These are phyloP conservation scores for Candida incommunis DNA, from an alignment of 805 yeast species.

Conservation along the genomic window DNA sequence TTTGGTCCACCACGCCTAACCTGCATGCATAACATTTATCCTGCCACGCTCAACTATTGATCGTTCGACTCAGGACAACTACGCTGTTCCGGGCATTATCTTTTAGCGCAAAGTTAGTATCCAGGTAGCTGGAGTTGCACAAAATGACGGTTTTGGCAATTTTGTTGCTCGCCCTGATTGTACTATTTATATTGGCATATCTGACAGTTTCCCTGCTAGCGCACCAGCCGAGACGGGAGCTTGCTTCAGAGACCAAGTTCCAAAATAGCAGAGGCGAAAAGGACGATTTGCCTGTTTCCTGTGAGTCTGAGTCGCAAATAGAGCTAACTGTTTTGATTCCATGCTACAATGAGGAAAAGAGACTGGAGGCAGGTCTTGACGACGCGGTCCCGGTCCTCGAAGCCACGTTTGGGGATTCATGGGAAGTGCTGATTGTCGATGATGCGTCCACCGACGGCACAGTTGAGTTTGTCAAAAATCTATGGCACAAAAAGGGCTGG, in stretches of 20 bases:
- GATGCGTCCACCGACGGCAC: conserved; percentile 87
- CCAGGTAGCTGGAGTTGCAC: too few species aligned
- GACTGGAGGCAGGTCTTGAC: conserved; percentile 37
- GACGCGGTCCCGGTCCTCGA: conserved; percentile 35
- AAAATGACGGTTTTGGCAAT: not conserved
- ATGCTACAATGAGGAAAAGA: conserved; percentile 74
- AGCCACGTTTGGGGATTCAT: conserved; percentile 23
- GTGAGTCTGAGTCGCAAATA: conserved; percentile 23
- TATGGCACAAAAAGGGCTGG: conserved; percentile 31
- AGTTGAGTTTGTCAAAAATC: conserved; percentile 49
- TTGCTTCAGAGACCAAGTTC: conserved; percentile 38
- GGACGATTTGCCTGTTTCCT: conserved; percentile 20
- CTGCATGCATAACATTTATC: too few species aligned
- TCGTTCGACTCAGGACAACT: too few species aligned
- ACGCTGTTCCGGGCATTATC: not conserved
- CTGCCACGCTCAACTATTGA: too few species aligned
- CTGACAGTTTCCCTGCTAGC: conserved; percentile 33
- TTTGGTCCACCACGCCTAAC: too few species aligned
- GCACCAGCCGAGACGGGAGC: conserved; percentile 48
- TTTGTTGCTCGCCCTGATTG: not conserved
- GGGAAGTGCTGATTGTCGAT: conserved; percentile 78
- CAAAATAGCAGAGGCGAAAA: conserved; percentile 16
- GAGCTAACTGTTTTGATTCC: conserved; percentile 75
- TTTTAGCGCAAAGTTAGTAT: too few species aligned
- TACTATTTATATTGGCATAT: conserved; percentile 17